Evolutionary conservation across 139 green algal genomes (phyloP).

Genomic region (Prasinococcaceae sp.): DNA sequence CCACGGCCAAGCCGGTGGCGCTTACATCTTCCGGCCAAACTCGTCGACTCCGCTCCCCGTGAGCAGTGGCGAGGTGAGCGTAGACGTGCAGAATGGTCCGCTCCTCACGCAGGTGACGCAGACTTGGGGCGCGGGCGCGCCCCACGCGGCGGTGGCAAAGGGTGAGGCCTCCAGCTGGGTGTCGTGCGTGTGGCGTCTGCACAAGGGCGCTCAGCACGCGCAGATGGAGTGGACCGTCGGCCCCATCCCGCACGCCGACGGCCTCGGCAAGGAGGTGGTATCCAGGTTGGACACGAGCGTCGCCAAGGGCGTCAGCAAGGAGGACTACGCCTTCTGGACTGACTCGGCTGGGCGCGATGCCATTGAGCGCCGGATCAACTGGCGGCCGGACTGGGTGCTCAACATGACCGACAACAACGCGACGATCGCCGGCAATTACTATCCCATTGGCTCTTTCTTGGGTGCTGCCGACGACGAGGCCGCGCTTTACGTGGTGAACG

Average conservation of each 20-base stretch:
- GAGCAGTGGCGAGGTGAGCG: neutral
- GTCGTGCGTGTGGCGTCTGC: slow-evolving; percentile 1
- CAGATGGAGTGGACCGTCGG: slow-evolving; percentile 24
- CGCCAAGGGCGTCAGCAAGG: neutral
- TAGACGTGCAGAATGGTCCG: neutral
- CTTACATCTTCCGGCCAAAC: slow-evolving; percentile 28
- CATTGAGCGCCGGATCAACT: slow-evolving; percentile 19
- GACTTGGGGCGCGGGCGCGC: too few relatives aligned
- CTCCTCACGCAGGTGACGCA: too few relatives aligned
- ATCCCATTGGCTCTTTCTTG: slow-evolving; percentile 7
- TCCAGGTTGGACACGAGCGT: slow-evolving; percentile 4
- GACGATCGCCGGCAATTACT: slow-evolving; percentile 31
- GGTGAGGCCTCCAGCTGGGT: too few relatives aligned
- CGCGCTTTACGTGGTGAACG: slow-evolving; percentile 17
- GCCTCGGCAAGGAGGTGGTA: slow-evolving; percentile 24
- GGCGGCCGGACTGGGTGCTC: slow-evolving; percentile 18
- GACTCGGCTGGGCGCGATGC: slow-evolving; percentile 30
- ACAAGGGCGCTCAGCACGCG: slow-evolving; percentile 4
- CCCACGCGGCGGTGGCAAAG: too few relatives aligned
- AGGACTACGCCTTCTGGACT: slow-evolving; percentile 29
- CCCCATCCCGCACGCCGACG: slow-evolving; percentile 18
- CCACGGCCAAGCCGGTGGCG: slow-evolving; percentile 11
- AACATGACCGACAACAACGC: slow-evolving; percentile 24
- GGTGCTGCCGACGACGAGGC: neutral
- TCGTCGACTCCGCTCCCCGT: neutral